These are phyloP conservation scores for Sphaerulina populicola DNA, from an alignment of 2,329 filamentous ascomycete genomes.

Conservation along the genomic window DNA sequence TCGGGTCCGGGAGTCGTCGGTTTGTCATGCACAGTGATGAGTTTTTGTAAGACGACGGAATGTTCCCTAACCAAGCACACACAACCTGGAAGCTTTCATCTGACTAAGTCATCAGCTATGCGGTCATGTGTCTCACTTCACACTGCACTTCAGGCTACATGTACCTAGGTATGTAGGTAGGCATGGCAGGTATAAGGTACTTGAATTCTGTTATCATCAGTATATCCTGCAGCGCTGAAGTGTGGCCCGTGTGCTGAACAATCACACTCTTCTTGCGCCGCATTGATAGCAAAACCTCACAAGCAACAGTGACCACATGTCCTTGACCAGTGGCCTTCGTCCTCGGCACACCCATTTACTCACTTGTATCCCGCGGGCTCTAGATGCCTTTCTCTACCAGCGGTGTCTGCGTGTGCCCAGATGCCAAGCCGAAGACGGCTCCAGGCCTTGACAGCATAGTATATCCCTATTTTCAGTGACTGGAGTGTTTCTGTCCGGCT, in stretches of 20 bases:
- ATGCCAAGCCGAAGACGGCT: neutral
- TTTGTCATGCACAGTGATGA: neutral
- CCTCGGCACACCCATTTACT: slow-evolving; percentile 2
- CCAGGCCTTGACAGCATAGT: neutral
- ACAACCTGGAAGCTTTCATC: neutral
- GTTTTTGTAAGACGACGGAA: neutral
- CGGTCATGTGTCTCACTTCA: too few relatives aligned
- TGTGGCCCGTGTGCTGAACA: too few relatives aligned
- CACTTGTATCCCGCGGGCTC: neutral
- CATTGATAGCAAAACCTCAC: neutral
- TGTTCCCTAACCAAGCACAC: neutral
- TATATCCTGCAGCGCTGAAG: too few relatives aligned
- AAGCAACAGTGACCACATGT: neutral
- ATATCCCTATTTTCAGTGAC: neutral
- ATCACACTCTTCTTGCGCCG: too few relatives aligned
- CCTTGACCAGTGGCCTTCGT: neutral
- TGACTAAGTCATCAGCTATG: neutral
- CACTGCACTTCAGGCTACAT: too few relatives aligned
- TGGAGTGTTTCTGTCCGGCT: neutral
- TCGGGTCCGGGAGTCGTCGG: neutral
- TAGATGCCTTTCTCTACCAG: neutral
- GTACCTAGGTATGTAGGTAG: too few relatives aligned
- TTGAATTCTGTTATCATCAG: too few relatives aligned
- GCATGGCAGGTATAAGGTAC: too few relatives aligned
- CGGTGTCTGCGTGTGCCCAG: neutral